Percentiles rank a stretch among this genome's conserved stretches.
Conservation (phyloP, 2,329 filamentous ascomycete genomes). For the Aschersonia sp. region DNA sequence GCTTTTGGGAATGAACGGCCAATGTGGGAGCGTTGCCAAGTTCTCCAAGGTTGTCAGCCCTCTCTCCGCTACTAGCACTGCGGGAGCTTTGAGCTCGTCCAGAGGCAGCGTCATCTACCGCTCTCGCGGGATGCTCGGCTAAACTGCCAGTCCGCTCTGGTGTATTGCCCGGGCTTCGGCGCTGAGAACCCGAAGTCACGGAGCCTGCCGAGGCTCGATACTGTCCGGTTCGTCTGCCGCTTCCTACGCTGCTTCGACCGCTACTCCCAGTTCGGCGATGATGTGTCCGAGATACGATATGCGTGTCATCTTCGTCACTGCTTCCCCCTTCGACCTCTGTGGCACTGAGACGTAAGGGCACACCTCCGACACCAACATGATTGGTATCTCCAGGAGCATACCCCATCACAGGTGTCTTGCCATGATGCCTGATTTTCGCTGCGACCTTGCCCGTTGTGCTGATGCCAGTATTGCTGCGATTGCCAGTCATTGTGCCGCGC, state of each 20-base stretch:
- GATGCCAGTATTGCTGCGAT: slow-evolving; percentile 48
- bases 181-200: slow-evolving; percentile 24
- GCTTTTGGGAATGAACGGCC: slow-evolving; percentile 42
- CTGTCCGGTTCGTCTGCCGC: slow-evolving; percentile 30
- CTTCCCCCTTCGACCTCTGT: slow-evolving; percentile 86
- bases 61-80: slow-evolving; percentile 44
- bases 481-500: slow-evolving; percentile 21
- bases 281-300: slow-evolving; percentile 31
- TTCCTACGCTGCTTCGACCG: slow-evolving; percentile 53
- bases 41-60: slow-evolving; percentile 45
- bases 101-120: slow-evolving; percentile 27
- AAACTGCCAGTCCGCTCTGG: slow-evolving; percentile 40
- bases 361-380: slow-evolving; percentile 59
- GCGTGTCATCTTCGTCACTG: slow-evolving; percentile 56
- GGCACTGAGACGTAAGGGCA: slow-evolving; percentile 85
- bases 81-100: slow-evolving; percentile 33
- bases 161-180: slow-evolving; percentile 34
- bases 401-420: slow-evolving; percentile 62
- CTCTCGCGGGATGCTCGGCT: slow-evolving; percentile 23
- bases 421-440: slow-evolving; percentile 80
- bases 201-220: slow-evolving; percentile 38
- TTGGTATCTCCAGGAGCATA: slow-evolving; percentile 61
- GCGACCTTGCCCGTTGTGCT: slow-evolving; percentile 51
- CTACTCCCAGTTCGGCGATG: slow-evolving; percentile 64
- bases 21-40: slow-evolving; percentile 33